Conservation (phyloP, 345 rosid species). For the Noccaea caerulescens region DNA sequence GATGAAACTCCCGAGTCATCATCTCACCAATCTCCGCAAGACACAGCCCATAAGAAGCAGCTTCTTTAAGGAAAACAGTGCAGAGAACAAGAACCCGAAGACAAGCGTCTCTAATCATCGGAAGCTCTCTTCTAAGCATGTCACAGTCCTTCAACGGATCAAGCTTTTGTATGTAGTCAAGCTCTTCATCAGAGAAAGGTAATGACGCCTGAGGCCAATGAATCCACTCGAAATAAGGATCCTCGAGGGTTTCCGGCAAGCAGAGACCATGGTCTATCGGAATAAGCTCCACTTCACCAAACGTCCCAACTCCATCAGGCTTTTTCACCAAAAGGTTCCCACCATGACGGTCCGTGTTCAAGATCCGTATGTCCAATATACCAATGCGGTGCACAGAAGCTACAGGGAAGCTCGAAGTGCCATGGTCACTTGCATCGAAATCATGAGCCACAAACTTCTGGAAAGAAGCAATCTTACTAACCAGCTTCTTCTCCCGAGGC, state of each 20-base stretch:
- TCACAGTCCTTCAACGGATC: conserved; percentile 71
- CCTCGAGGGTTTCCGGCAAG: conserved; percentile 94
- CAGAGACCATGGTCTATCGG: conserved; percentile 99
- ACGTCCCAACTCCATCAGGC: conserved; percentile 67
- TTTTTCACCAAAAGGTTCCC: conserved; percentile 94
- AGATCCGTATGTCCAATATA: conserved; percentile 82
- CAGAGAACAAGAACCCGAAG: conserved; percentile 79
- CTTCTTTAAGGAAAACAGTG: conserved; percentile 87
- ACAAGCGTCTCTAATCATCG: conserved; percentile 95
- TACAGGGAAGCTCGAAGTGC: conserved; percentile 96
- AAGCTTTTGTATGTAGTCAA: conserved; percentile 73
- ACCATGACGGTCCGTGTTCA: conserved; percentile 96
- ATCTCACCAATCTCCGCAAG: conserved; percentile 98
- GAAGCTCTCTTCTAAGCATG: conserved; percentile 81
- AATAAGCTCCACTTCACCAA: conserved; percentile 86
- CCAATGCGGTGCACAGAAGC: conserved; percentile 90
- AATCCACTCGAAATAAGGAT: conserved; percentile 99
- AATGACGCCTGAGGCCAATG: conserved; percentile 99
- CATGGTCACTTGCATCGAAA: conserved; percentile 96
- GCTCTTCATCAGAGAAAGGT: conserved; percentile 97
- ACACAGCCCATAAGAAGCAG: conserved; percentile 75
- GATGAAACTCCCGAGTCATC: conserved; percentile 94
- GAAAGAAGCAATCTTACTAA: conserved; percentile 95
- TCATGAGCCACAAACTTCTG: conserved; percentile 94
- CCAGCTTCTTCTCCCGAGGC: conserved; percentile 63